Evolutionary conservation across 257 asterid species (phyloP), one percentile per base, ranked within the genome.

Genomic region (Solanum boliviense): DNA sequence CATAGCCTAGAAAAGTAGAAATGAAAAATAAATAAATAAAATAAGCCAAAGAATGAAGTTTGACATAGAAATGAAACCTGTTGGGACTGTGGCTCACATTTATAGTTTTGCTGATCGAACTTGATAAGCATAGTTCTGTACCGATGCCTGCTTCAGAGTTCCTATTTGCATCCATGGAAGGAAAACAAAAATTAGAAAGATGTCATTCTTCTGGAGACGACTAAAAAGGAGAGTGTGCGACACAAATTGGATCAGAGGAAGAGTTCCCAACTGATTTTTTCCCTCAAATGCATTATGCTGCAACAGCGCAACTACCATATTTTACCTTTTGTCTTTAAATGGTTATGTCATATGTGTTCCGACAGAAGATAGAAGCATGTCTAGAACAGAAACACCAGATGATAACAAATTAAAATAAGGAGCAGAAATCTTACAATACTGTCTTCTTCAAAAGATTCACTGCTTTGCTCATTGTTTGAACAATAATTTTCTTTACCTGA

Each of bases 401-500:
- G 56, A 75, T 36, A 75, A 75, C 13, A 39, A 39, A 39, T 39
- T 39, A 36, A 89, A 29, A 72, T 87, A 56, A 76, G 27, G 89
- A 84, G 48, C 86, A 38, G 9, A 16, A 58, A 12, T 60, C 91
- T 87, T 25, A 87, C 84, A 71, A 82, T 83, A 73, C 32, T 70
- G 87, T 87, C 72, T 67, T 20, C 68, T 35, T 48, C 86, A 78
- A 41, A 18, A 39, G 32, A 58, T 62, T 8, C 76, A 87, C 84
- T 73, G 76, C 91, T 21, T 46, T 16, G 71, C 87, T 83, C 70
- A 89, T 35, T 0, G 89, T 88, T 35, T 87, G 72, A 87, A 87
- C 44, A 75, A 85, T 52, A 72, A 87, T 87, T 41, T 87, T 87
- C 89, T 87, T 87, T 79, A 89, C 89, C 91, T 89, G 87, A 75